A percentile compares a stretch with the other conserved stretches of the same genome.
phyloP scores from a whole-genome alignment of 176 grass and related monocot species.

The Coix lacrymajobi region DNA sequence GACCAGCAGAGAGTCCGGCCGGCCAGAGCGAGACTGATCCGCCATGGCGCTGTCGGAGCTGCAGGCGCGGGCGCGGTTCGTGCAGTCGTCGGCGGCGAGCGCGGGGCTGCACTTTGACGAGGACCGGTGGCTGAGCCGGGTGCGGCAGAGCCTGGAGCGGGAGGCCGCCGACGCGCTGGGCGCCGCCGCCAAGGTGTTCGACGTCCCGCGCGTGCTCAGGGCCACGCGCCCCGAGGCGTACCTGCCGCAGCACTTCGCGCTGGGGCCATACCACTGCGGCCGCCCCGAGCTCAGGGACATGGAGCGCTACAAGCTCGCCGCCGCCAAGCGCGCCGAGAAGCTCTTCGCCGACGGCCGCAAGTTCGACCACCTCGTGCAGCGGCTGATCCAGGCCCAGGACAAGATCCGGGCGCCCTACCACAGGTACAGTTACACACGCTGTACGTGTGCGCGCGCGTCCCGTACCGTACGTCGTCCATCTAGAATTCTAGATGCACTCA shows the following conservation, averaged over 20 bases:
- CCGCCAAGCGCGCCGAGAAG: constrained; percentile 69
- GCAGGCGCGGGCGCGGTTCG: constrained; percentile 30
- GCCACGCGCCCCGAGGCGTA: constrained; percentile 51
- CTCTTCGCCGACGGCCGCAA: constrained; percentile 41
- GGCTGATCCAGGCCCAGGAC: constrained; percentile 31
- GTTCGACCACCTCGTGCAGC: constrained; percentile 55
- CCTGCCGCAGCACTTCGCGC: constrained; percentile 64
- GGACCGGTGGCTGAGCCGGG: constrained; percentile 55
- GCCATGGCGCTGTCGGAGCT: constrained; percentile 13
- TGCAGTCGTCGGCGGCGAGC: constrained; percentile 17
- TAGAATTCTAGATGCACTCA: no score
- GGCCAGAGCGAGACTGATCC: no score
- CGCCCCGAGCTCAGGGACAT: constrained; percentile 73
- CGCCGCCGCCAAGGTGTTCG: constrained; percentile 55
- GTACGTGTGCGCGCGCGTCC: no score
- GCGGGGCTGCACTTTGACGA: constrained; percentile 40
- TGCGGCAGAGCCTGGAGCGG: constrained; percentile 51
- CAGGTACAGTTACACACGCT: constrained; percentile 20
- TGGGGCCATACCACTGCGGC: constrained; percentile 73
- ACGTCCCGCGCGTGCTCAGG: constrained; percentile 47
- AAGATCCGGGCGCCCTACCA: constrained; percentile 60
- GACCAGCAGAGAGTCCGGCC: no score
- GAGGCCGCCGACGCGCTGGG: constrained; percentile 37
- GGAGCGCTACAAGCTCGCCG: constrained; percentile 86
- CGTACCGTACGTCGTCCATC: no score